These are phyloP conservation scores for Trichoderma arundinaceum DNA, from an alignment of 2,329 filamentous ascomycete genomes.

Conservation along the genomic window DNA sequence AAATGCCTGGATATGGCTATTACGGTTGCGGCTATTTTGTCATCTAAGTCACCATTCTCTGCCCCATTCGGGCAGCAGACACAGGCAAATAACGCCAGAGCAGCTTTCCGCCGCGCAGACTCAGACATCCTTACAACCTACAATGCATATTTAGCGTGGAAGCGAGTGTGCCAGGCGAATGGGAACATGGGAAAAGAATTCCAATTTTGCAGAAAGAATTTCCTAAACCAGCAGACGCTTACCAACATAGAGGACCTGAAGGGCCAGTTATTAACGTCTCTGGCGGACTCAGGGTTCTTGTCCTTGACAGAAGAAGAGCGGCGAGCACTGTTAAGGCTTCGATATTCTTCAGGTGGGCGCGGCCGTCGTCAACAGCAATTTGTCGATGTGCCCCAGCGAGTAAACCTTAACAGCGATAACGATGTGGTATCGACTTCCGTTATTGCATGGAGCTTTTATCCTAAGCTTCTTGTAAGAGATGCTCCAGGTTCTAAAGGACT, in stretches of 20 bases:
- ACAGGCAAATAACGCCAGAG: conserved; percentile 79
- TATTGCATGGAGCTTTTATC: conserved; percentile 94
- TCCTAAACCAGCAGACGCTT: conserved; percentile 85
- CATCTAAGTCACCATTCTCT: conserved; percentile 92
- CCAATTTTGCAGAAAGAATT: conserved; percentile 94
- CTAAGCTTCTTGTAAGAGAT: conserved; percentile 85
- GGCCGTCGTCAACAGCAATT: conserved; percentile 72
- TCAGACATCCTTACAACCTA: conserved; percentile 93
- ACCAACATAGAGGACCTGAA: conserved; percentile 95
- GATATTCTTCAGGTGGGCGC: conserved; percentile 59
- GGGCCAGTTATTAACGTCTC: conserved; percentile 81
- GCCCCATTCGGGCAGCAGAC: conserved; percentile 82
- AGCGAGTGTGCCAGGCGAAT: conserved; percentile 74
- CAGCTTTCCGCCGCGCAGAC: conserved; percentile 81
- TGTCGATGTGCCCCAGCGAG: conserved; percentile 78
- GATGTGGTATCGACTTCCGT: conserved; percentile 80
- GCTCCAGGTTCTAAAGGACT: conserved; percentile 73
- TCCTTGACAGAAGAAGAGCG: conserved; percentile 76
- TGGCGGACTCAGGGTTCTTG: conserved; percentile 86
- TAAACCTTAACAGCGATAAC: conserved; percentile 78
- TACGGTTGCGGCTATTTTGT: conserved; percentile 90
- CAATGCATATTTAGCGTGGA: conserved; percentile 92
- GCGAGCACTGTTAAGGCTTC: conserved; percentile 68
- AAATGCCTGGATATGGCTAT: conserved; percentile 89
- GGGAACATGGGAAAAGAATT: conserved; percentile 71